Evolutionary conservation across 2,329 filamentous ascomycete species (phyloP).

Genomic region (Metarhizium brunneum): DNA sequence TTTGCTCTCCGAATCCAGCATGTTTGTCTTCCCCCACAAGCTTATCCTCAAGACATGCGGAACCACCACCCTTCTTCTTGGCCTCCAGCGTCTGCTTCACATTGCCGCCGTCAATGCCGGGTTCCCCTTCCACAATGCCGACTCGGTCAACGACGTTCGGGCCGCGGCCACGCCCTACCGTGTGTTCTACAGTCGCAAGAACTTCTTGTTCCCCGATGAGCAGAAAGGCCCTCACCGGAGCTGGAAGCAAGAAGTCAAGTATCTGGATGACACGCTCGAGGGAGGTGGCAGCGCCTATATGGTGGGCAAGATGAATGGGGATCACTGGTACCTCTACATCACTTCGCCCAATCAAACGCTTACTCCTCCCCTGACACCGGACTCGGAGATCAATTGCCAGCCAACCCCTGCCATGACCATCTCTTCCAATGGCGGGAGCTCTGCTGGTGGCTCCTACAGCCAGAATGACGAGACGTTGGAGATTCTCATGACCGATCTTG

Average conservation of each 20-base stretch:
- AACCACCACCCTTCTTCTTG: conserved; percentile 85
- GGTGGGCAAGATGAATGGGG: conserved; percentile 99
- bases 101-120: conserved; percentile 82
- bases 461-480: conserved; percentile 67
- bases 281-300: conserved; percentile 95
- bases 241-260: conserved; percentile 94
- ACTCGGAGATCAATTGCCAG: conserved; percentile 31
- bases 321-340: conserved; percentile 98
- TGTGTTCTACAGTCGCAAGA: conserved; percentile 98
- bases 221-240: conserved; percentile 91
- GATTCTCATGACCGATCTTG: conserved; percentile 64
- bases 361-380: conserved; percentile 75
- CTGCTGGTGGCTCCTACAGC: conserved; percentile 29
- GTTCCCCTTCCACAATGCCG: conserved; percentile 72
- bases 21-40: conserved; percentile 99
- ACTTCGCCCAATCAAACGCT: conserved; percentile 74
- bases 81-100: conserved; percentile 82
- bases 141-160: conserved; percentile 54
- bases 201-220: conserved; percentile 90
- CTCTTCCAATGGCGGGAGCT: conserved; percentile 37
- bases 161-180: conserved; percentile 83
- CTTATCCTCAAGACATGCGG: conserved; percentile 97
- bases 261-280: conserved; percentile 82
- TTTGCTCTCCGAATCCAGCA: conserved; percentile 95
- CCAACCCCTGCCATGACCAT: conserved; percentile 38